phyloP scores from a whole-genome alignment of 1,139 yeast genomes.

The Suhomyces bokatorum region DNA sequence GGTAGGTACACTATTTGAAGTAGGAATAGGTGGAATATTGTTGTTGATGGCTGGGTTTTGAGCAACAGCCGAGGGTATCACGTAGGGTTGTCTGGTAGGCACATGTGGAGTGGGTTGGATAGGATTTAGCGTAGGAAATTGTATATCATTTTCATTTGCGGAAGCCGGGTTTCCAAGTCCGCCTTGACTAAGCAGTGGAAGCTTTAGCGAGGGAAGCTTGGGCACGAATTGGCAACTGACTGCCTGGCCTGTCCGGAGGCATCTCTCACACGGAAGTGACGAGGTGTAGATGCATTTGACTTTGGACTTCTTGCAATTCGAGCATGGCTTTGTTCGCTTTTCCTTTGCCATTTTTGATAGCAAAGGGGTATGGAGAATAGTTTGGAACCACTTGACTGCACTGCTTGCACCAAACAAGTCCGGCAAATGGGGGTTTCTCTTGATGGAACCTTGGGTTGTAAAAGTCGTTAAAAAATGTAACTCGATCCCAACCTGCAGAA shows the following conservation, averaged over 20 bases:
- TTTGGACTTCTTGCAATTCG: conserved; percentile 62
- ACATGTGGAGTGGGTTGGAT: conserved; percentile 6
- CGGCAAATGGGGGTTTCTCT: not conserved
- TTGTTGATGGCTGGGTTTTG: conserved; percentile 2
- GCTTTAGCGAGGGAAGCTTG: conserved; percentile 49
- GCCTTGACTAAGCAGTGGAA: conserved; percentile 31
- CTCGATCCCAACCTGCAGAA: not conserved
- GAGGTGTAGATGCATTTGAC: conserved; percentile 57
- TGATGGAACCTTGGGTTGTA: too few relatives aligned
- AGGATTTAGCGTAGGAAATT: conserved; percentile 21
- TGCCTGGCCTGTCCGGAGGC: conserved; percentile 50
- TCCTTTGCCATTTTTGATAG: conserved; percentile 36
- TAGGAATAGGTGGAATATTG: conserved; percentile 1
- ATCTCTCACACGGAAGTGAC: conserved; percentile 58
- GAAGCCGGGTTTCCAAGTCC: conserved; percentile 1
- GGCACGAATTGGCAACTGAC: conserved; percentile 55
- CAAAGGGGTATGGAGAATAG: not conserved
- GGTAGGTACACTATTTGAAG: not conserved
- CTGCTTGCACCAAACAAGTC: not conserved
- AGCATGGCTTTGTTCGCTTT: conserved; percentile 60
- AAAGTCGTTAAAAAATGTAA: not conserved
- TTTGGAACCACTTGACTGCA: not conserved
- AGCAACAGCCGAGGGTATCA: conserved; percentile 3
- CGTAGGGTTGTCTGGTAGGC: not conserved
- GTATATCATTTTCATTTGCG: conserved; percentile 3